Conservation (phyloP, 805 yeast species). For the Monosporozyma siamensis region DNA sequence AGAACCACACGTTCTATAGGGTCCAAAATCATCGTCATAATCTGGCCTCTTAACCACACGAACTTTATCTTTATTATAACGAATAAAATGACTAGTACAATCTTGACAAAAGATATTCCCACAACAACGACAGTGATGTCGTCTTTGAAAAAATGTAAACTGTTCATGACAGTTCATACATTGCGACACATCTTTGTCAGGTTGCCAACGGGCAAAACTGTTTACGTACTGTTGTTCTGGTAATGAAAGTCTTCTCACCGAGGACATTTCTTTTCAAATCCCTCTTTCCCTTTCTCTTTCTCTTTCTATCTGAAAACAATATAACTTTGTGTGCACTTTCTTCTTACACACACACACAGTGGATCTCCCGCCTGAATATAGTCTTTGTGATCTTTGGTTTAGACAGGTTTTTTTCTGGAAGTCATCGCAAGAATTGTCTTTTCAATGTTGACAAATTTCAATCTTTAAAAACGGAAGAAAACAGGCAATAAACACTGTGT, state of each 20-base stretch:
- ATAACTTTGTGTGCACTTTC: too few relatives aligned
- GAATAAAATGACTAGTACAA: conserved; percentile 23
- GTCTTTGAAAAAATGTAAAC: conserved; percentile 45
- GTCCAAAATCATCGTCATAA: conserved; percentile 7
- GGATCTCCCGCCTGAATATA: too few relatives aligned
- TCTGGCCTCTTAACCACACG: conserved; percentile 18
- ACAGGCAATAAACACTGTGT: too few relatives aligned
- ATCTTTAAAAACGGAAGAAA: too few relatives aligned
- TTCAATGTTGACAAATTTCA: too few relatives aligned
- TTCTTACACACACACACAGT: too few relatives aligned
- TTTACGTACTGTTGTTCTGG: conserved; percentile 4
- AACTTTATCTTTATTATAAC: conserved; percentile 22
- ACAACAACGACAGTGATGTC: conserved; percentile 64
- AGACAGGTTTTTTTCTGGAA: too few relatives aligned
- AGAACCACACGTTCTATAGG: conserved; percentile 8
- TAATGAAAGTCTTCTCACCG: background rate
- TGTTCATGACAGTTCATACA: conserved; percentile 41
- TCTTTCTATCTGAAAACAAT: background rate
- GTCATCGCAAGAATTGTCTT: too few relatives aligned
- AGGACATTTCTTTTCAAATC: background rate
- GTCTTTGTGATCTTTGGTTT: too few relatives aligned
- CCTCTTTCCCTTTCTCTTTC: background rate
- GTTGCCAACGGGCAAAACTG: conserved; percentile 26
- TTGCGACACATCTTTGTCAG: conserved; percentile 18
- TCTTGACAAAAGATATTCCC: conserved; percentile 52